Evolutionary conservation across 78 protist genomes (phyloP).

Genomic region (Paratrimastix pyriformis): DNA sequence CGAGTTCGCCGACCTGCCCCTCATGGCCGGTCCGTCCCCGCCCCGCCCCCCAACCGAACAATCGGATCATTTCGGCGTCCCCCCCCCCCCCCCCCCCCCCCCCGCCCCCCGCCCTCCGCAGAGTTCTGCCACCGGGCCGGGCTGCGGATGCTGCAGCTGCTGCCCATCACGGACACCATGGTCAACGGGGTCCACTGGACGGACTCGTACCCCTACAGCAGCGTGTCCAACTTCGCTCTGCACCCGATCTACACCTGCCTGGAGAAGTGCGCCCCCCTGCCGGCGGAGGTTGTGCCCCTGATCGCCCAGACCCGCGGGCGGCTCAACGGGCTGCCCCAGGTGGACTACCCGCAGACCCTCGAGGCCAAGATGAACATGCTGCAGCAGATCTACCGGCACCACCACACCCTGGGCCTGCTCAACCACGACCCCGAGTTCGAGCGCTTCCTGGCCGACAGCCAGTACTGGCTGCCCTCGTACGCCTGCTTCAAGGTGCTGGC

Average conservation of each 20-base stretch:
- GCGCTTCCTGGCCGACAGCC: slow-evolving; percentile 23
- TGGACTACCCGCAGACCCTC: slow-evolving; percentile 48
- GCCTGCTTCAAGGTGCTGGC: slow-evolving; percentile 48
- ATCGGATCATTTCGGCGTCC: slow-evolving; percentile 30
- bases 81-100: not conserved
- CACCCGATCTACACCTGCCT: slow-evolving; percentile 28
- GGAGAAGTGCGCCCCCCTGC: not conserved
- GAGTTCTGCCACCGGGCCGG: slow-evolving; percentile 12
- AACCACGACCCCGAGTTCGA: slow-evolving; percentile 12
- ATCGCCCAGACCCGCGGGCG: not conserved
- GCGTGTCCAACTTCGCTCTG: slow-evolving; percentile 25
- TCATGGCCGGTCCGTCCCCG: not conserved
- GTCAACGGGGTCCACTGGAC: not conserved
- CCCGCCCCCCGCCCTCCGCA: not conserved
- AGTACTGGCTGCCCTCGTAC: slow-evolving; percentile 59
- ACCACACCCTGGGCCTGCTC: not conserved
- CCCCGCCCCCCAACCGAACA: not conserved
- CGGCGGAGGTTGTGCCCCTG: not conserved
- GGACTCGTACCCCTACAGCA: slow-evolving; percentile 36
- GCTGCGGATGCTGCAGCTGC: slow-evolving; percentile 9
- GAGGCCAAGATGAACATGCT: slow-evolving; percentile 13
- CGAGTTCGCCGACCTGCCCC: slow-evolving; percentile 26
- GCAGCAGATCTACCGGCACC: not conserved
- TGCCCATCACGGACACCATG: slow-evolving; percentile 40
- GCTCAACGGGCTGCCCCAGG: slow-evolving; percentile 31